Base-by-base conservation (phyloP, 805 yeast genomes). In the Candida anglica region DNA sequence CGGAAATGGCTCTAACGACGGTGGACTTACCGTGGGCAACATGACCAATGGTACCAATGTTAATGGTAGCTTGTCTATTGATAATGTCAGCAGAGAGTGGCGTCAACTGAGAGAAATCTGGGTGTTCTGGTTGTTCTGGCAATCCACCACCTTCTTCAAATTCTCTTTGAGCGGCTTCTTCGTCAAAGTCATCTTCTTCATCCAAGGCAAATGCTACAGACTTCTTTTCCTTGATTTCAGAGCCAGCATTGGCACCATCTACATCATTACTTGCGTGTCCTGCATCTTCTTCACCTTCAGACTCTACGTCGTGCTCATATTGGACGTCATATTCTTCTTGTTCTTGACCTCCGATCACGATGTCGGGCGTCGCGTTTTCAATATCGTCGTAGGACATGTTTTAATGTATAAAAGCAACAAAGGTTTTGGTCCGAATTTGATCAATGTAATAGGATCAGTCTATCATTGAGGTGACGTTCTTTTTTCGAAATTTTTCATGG, bases 71-170 rank as follows among this genome's bases (percentile, higher is more conserved):
- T 71, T 93, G 99, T 76, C 98, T 85, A 63, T 86, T 86, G 67
- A 93, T 93, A 58, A 93, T 94, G 56, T 89, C 98, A 35, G 95
- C 93, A 6, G 94, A 82, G 42, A 86, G 69, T 21, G 98, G 97
- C 30, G 91, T 86, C 66, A 93, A 67, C 46, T 67, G 57, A 26
- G 83, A 46, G 53, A 91, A 83, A 57, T 89, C 96, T 38, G 95
- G 95, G 64, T 86, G 71, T 25, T 74, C 82, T 38, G 96, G 96
- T 66, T 93, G 98, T 60, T 85, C 96, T 36, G 98, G 98, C 39
- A 93, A 75, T 34, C 98, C 98, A 39, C 98, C 98, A 60, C 98
- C 96, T 63, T 87, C 98, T 72, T 86, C 94, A 50, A 93, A 89
- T 60, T 91, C 97, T 55, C 79, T 73, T 52, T 73, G 72, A 52